These are phyloP conservation scores for Diaporthe citrichinensis DNA, from an alignment of 2,329 filamentous ascomycete genomes.

Conservation along the genomic window DNA sequence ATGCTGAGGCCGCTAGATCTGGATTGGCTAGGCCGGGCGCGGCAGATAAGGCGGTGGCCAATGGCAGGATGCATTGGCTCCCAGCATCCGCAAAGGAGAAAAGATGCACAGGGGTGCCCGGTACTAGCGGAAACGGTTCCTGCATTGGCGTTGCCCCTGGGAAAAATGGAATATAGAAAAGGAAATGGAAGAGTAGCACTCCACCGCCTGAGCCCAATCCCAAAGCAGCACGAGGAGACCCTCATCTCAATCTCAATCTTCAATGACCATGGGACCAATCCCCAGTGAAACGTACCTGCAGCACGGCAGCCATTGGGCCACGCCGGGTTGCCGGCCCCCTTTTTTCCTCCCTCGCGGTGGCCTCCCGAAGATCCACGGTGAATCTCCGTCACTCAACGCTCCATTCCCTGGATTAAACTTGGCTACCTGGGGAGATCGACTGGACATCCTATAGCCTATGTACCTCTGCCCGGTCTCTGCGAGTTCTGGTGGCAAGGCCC, in stretches of 20 bases:
- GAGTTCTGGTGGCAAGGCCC: conserved; percentile 22
- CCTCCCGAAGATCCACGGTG: conserved; percentile 32
- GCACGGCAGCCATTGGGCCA: conserved; percentile 25
- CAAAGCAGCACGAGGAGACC: conserved; percentile 28
- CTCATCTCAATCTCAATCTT: conserved; percentile 33
- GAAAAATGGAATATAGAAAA: conserved; percentile 28
- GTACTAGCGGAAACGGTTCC: conserved; percentile 33
- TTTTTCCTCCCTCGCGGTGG: conserved; percentile 25
- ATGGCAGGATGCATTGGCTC: background rate
- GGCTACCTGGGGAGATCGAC: conserved; percentile 17
- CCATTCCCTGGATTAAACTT: conserved; percentile 6
- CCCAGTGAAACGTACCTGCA: conserved; percentile 32
- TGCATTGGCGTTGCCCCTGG: conserved; percentile 36
- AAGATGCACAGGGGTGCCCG: conserved; percentile 18
- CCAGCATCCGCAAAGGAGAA: conserved; percentile 16
- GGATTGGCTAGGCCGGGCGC: background rate
- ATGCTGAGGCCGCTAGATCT: background rate
- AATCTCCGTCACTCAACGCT: conserved; percentile 27
- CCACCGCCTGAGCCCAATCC: conserved; percentile 25
- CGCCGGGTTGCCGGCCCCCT: conserved; percentile 31
- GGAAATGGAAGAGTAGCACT: conserved; percentile 23
- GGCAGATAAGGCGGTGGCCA: background rate
- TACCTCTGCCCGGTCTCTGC: background rate
- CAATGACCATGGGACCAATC: conserved; percentile 25
- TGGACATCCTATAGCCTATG: conserved; percentile 1